Conservation (phyloP, 805 yeast genomes). For the Candida adriatica region DNA sequence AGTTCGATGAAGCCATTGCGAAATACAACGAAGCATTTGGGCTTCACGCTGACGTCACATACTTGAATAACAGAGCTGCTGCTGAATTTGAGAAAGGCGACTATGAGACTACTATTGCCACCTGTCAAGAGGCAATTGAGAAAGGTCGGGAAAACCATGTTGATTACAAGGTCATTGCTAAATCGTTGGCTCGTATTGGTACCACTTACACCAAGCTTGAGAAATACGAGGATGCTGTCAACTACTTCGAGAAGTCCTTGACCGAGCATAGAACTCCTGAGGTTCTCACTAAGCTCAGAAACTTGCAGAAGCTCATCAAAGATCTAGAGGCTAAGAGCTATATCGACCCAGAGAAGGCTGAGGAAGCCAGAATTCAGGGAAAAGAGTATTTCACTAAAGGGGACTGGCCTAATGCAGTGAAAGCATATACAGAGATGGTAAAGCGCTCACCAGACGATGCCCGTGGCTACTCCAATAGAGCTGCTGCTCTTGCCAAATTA, state of each 20-base stretch:
- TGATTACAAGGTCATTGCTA: slow-evolving; percentile 87
- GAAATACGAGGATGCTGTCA: slow-evolving; percentile 67
- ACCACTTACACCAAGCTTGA: slow-evolving; percentile 69
- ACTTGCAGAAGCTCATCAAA: slow-evolving; percentile 81
- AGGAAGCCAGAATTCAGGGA: slow-evolving; percentile 90
- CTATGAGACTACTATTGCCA: slow-evolving; percentile 73
- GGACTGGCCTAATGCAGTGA: slow-evolving; percentile 96
- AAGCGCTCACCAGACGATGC: slow-evolving; percentile 97
- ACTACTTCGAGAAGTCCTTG: slow-evolving; percentile 78
- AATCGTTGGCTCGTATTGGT: slow-evolving; percentile 90
- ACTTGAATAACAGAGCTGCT: slow-evolving; percentile 93
- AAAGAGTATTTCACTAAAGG: slow-evolving; percentile 82
- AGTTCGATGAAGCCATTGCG: slow-evolving; percentile 90
- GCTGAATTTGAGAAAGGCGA: slow-evolving; percentile 97
- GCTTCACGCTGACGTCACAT: slow-evolving; percentile 75
- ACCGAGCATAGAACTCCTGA: slow-evolving; percentile 98
- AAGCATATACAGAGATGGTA: slow-evolving; percentile 91
- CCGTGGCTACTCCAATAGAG: slow-evolving; percentile 95
- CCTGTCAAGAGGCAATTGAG: slow-evolving; percentile 79
- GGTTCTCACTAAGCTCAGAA: slow-evolving; percentile 77
- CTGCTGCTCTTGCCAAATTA: slow-evolving; percentile 91
- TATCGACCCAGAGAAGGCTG: slow-evolving; percentile 87
- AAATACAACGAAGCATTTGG: slow-evolving; percentile 85
- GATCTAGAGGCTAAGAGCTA: slow-evolving; percentile 69
- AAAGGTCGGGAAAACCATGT: slow-evolving; percentile 87